Base-by-base conservation (phyloP, 2,329 filamentous ascomycete species). In the Colletotrichum tropicale region DNA sequence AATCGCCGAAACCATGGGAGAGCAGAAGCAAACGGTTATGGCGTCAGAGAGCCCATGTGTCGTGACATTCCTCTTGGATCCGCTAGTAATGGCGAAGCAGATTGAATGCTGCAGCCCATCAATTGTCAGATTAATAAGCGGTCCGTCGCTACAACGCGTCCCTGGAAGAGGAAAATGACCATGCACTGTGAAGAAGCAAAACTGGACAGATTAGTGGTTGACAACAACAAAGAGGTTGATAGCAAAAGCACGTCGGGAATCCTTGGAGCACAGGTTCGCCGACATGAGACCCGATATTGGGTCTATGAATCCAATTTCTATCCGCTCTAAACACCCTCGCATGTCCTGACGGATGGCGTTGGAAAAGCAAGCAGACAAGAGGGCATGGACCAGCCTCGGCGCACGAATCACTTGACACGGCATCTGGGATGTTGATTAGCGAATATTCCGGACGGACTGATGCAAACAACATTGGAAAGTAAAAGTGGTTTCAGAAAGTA, bases 1-100 rank as follows among this genome's bases (percentile, higher is more conserved):
- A 92, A 89, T 88, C 85, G 87, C 89, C 89, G 84, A 83, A 85
- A 87, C 87, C 88, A 91, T 81, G 73, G 80, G 77, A 75, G 21
- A 66, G 66, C 60, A 52, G 15, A 76, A 78, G 76, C 78, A 70
- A 79, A 75, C 80, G 82, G 82, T 82, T 81, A 79, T 84, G 88
- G 88, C 87, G 86, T 92, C 91, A 93, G 91, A 93, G 90, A 90
- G 88, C 89, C 89, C 90, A 87, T 84, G 79, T 74, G 65, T 56
- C 6, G 76, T 79, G 74, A 56, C 79, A 66, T 91, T 85, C 67
- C 83, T 93, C 81, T 93, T 87, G 91, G 91, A 92, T 88, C 80
- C 81, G 86, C 87, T 82, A 84, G 87, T 76, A 85, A 87, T 87
- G 87, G 78, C 83, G 84, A 85, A 86, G 89, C 89, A 90, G 90